Percentiles rank a stretch among this genome's conserved stretches.
Conservation (phyloP, 1,139 yeast species). For the Kodamaea fungicola region DNA sequence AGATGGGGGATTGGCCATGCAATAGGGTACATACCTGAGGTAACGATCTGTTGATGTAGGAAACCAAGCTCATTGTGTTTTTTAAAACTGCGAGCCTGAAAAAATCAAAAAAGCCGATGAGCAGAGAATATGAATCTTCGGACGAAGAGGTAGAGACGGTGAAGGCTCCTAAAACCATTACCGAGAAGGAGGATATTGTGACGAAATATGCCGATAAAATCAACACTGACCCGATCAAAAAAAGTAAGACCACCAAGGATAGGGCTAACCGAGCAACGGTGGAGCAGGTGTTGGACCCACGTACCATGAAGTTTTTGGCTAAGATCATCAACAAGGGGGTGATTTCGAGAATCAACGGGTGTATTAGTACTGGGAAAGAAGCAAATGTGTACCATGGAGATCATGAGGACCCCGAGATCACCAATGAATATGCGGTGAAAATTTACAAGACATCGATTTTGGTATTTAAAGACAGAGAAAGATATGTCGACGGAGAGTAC, state of each 20-base stretch:
- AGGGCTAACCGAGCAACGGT: constrained; percentile 94
- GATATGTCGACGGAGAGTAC: constrained; percentile 95
- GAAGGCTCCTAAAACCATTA: constrained; percentile 15
- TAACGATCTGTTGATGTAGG: constrained; percentile 8
- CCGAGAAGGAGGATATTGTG: constrained; percentile 57
- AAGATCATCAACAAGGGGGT: constrained; percentile 81
- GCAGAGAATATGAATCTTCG: constrained; percentile 2
- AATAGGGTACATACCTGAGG: constrained; percentile 9
- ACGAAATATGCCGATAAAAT: constrained; percentile 62
- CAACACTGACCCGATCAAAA: constrained; percentile 58
- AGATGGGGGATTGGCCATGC: neutral
- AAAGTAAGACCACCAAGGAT: constrained; percentile 64
- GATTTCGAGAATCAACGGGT: constrained; percentile 84
- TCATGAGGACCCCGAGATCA: constrained; percentile 50
- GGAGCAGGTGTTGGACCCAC: constrained; percentile 93
- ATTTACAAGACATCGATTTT: constrained; percentile 93
- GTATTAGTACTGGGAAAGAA: constrained; percentile 95
- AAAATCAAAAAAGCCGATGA: constrained; percentile 1
- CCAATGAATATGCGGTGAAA: constrained; percentile 77
- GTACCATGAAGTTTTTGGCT: constrained; percentile 80
- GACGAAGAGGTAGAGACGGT: constrained; percentile 2
- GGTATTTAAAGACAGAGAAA: constrained; percentile 92
- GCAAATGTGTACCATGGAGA: constrained; percentile 96
- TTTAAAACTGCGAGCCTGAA: neutral
- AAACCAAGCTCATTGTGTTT: constrained; percentile 3